Evolutionary conservation across 208 protist species (phyloP).

Genomic region (Dictyostelium gargantuum): DNA sequence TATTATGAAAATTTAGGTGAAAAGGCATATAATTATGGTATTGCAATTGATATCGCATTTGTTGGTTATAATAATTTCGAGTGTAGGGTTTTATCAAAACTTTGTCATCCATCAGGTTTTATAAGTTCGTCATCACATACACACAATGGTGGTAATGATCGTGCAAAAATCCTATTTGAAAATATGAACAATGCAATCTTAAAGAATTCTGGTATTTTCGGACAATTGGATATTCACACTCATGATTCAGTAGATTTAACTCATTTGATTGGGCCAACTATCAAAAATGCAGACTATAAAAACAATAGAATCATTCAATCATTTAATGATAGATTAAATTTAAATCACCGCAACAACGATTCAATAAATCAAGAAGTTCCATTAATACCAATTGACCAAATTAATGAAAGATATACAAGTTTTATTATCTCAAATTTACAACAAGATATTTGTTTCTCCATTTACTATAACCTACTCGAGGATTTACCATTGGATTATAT

Average conservation of each 20-base stretch:
- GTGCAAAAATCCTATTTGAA: neutral
- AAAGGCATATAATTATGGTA: neutral
- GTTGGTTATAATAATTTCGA: constrained; percentile 29
- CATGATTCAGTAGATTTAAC: constrained; percentile 7
- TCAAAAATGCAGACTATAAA: neutral
- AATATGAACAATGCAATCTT: constrained; percentile 50
- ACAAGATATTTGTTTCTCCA: constrained; percentile 10
- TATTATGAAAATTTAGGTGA: constrained; percentile 27
- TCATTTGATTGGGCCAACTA: constrained; percentile 45
- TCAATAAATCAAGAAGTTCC: neutral
- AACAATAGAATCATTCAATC: neutral
- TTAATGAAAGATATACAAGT: constrained; percentile 6
- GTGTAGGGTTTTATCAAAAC: neutral
- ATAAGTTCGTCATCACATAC: neutral
- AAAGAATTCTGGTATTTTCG: neutral
- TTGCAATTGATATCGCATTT: neutral
- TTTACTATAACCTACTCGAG: neutral
- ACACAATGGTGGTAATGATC: neutral
- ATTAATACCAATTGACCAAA: neutral
- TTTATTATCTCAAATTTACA: constrained; percentile 11
- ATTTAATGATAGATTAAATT: neutral
- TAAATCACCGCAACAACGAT: neutral
- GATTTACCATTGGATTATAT: constrained; percentile 31
- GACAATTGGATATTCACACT: constrained; percentile 5
- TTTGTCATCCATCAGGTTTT: neutral